Percentiles rank a stretch among this genome's conserved stretches.
These are phyloP conservation scores for Taiozyma sp. DNA, from an alignment of 1,139 yeast species.

Conservation along the genomic window DNA sequence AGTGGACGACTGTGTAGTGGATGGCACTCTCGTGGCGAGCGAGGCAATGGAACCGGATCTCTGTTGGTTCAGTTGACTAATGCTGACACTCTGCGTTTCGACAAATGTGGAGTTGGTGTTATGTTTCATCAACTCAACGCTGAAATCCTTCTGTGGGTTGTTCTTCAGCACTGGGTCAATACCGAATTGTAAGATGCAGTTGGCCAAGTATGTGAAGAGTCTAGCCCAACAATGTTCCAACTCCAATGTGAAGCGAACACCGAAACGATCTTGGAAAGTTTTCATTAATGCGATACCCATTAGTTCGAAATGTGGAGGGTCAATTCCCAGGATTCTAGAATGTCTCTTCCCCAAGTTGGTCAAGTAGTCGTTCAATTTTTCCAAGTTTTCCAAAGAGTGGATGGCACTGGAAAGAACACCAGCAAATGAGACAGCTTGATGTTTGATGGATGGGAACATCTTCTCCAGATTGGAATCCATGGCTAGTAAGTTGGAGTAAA, in stretches of 20 bases:
- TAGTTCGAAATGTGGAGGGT: constrained; percentile 63
- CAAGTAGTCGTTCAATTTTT: constrained; percentile 53
- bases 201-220: constrained; percentile 48
- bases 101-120: neutral
- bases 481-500: constrained; percentile 51
- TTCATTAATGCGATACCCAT: constrained; percentile 76
- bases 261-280: constrained; percentile 68
- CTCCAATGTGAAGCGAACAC: constrained; percentile 40
- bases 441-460: constrained; percentile 58
- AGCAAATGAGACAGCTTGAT: constrained; percentile 75
- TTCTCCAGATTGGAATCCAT: constrained; percentile 50
- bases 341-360: constrained; percentile 69
- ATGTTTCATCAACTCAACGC: neutral
- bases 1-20: neutral
- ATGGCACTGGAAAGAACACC: constrained; percentile 69
- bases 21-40: neutral
- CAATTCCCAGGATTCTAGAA: constrained; percentile 68
- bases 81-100: neutral
- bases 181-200: constrained; percentile 58
- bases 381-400: constrained; percentile 36
- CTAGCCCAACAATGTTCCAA: constrained; percentile 69
- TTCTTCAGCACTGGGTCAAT: constrained; percentile 47
- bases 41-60: neutral
- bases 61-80: neutral
- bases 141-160: constrained; percentile 14